Evolutionary conservation across 2,329 filamentous ascomycete species (phyloP).

Genomic region (Lasiodiplodia hormozganensis): DNA sequence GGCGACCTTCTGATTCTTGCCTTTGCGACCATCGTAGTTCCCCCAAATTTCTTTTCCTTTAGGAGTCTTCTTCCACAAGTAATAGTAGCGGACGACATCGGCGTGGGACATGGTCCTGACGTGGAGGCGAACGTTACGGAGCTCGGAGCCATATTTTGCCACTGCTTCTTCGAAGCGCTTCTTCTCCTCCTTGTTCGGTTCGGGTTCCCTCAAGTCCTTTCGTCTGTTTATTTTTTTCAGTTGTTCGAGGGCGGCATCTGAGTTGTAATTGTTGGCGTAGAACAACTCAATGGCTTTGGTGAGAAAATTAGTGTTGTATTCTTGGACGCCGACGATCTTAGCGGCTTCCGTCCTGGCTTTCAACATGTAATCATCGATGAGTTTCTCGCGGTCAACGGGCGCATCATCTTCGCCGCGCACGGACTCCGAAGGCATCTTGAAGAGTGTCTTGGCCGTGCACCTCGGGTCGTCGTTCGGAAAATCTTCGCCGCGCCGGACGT

Average conservation of each 20-base stretch:
- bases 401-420: conserved; percentile 54
- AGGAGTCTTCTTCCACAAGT: conserved; percentile 95
- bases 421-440: conserved; percentile 70
- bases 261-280: conserved; percentile 74
- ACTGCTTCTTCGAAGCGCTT: conserved; percentile 95
- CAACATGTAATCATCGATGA: conserved; percentile 79
- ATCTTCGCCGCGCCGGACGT: conserved; percentile 84
- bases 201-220: conserved; percentile 82
- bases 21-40: conserved; percentile 83
- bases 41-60: conserved; percentile 90
- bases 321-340: conserved; percentile 70
- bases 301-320: conserved; percentile 82
- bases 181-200: conserved; percentile 76
- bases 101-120: conserved; percentile 82
- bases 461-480: conserved; percentile 72
- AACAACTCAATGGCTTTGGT: conserved; percentile 82
- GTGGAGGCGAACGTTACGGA: conserved; percentile 81
- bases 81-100: conserved; percentile 90
- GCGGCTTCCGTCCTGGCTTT: conserved; percentile 68
- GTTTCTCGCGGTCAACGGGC: conserved; percentile 57
- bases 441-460: conserved; percentile 77
- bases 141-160: conserved; percentile 87
- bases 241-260: conserved; percentile 71
- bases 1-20: conserved; percentile 79
- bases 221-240: conserved; percentile 72